These are phyloP conservation scores for Citrus medica DNA, from an alignment of 345 rosid species.

Conservation along the genomic window DNA sequence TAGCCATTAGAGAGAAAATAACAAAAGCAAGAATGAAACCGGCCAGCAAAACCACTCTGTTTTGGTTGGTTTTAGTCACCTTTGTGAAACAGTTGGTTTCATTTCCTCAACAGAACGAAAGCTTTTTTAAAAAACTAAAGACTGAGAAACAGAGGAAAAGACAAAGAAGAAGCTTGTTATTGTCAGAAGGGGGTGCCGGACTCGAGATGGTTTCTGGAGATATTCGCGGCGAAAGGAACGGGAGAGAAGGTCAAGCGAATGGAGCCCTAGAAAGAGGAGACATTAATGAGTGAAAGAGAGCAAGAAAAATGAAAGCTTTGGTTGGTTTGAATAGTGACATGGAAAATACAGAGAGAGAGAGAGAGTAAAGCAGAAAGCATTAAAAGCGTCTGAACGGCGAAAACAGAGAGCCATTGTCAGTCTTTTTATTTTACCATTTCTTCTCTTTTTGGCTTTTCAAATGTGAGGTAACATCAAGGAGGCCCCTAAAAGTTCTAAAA, in stretches of 20 bases:
- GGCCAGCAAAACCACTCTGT: background rate
- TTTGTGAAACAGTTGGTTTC: background rate
- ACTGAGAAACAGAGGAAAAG: background rate
- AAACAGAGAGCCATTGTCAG: slow-evolving; percentile 7
- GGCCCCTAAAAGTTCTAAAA: background rate
- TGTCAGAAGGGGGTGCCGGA: background rate
- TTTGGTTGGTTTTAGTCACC: background rate
- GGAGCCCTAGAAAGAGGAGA: background rate
- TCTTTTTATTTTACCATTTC: background rate
- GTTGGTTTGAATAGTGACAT: background rate
- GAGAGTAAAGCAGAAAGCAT: slow-evolving; percentile 24
- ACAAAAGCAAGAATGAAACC: background rate
- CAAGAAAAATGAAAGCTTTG: background rate
- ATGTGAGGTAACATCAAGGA: background rate
- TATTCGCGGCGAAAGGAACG: slow-evolving; percentile 5
- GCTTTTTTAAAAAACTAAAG: background rate
- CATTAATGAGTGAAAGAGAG: background rate
- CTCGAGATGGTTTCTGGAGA: background rate
- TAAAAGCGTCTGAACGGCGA: slow-evolving; percentile 19
- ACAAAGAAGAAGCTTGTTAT: background rate
- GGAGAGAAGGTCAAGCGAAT: background rate
- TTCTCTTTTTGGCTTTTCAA: background rate
- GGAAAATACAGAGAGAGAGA: background rate
- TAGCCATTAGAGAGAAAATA: background rate
- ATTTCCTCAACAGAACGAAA: background rate